These are phyloP conservation scores for Mesembryanthemum crystallinum DNA, from an alignment of 148 eudicot species.

Conservation along the genomic window DNA sequence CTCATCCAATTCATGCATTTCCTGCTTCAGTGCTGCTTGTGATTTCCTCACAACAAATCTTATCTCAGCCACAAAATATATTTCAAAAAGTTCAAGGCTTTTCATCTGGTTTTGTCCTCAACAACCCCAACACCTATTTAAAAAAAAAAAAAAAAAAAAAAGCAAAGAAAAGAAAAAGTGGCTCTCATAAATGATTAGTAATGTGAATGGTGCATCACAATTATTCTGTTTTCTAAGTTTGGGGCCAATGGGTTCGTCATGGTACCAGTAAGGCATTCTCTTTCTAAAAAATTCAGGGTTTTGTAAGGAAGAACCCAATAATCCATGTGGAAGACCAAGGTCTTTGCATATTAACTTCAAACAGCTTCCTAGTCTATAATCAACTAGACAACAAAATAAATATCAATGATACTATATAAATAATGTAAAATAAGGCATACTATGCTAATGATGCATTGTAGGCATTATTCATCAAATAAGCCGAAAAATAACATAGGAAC, in stretches of 20 bases:
- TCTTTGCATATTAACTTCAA: neutral
- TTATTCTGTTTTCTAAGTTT: neutral
- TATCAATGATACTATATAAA: too few species aligned
- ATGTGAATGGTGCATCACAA: neutral
- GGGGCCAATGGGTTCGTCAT: neutral
- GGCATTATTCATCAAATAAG: too few species aligned
- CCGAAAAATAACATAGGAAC: too few species aligned
- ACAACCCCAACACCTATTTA: neutral
- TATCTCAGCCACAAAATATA: neutral
- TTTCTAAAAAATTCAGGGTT: neutral
- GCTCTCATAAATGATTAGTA: neutral
- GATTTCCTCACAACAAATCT: neutral
- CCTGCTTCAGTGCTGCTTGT: neutral
- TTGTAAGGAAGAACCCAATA: conserved; percentile 1
- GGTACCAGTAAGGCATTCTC: neutral
- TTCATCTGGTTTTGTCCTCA: neutral
- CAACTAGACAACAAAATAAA: too few species aligned
- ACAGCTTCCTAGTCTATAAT: neutral
- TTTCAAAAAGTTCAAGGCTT: neutral
- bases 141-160: too few species aligned
- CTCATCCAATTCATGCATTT: neutral
- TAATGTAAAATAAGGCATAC: too few species aligned
- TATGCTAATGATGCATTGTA: too few species aligned
- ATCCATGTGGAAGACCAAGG: neutral
- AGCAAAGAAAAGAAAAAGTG: too few species aligned